A percentile compares a stretch with the other conserved stretches of the same genome.
Evolutionary conservation across 2,329 filamentous ascomycete species (phyloP).

Genomic region (Didymellaceae sp.): DNA sequence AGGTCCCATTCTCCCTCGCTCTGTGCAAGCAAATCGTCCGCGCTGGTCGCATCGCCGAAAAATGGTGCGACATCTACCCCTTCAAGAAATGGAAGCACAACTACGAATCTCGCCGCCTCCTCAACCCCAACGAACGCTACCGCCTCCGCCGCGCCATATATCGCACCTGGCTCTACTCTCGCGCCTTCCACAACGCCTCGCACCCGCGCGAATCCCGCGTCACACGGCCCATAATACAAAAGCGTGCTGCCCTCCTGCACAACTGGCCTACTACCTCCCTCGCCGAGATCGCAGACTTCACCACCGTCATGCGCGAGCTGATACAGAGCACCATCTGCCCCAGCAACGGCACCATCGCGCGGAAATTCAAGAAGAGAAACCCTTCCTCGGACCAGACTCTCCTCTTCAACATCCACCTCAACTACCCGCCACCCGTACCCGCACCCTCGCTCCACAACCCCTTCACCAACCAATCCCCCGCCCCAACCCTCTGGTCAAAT

Average conservation of each 20-base stretch:
- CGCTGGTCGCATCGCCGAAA: conserved; percentile 61
- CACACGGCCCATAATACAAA: conserved; percentile 54
- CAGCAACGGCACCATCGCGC: conserved; percentile 65
- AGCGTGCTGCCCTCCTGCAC: conserved; percentile 63
- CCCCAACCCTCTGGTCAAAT: conserved; percentile 41
- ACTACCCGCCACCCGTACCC: conserved; percentile 51
- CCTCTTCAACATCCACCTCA: conserved; percentile 61
- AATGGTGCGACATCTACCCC: conserved; percentile 67
- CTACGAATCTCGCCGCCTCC: conserved; percentile 61
- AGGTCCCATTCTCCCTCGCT: conserved; percentile 60
- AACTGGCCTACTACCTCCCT: conserved; percentile 64
- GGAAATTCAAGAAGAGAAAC: conserved; percentile 64
- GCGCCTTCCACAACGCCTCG: conserved; percentile 62
- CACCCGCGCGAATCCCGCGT: conserved; percentile 60
- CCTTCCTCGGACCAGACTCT: conserved; percentile 58
- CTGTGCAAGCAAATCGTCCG: conserved; percentile 63
- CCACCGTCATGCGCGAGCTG: conserved; percentile 62
- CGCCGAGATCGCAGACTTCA: conserved; percentile 65
- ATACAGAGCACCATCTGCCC: conserved; percentile 66
- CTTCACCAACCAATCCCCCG: conserved; percentile 32
- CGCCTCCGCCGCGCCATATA: conserved; percentile 64
- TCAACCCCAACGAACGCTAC: conserved; percentile 58
- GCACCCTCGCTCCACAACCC: conserved; percentile 42
- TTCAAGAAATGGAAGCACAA: conserved; percentile 68
- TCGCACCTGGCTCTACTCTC: conserved; percentile 65